Conservation (phyloP, 495 filamentous ascomycete genomes). For the Podospora comata region DNA sequence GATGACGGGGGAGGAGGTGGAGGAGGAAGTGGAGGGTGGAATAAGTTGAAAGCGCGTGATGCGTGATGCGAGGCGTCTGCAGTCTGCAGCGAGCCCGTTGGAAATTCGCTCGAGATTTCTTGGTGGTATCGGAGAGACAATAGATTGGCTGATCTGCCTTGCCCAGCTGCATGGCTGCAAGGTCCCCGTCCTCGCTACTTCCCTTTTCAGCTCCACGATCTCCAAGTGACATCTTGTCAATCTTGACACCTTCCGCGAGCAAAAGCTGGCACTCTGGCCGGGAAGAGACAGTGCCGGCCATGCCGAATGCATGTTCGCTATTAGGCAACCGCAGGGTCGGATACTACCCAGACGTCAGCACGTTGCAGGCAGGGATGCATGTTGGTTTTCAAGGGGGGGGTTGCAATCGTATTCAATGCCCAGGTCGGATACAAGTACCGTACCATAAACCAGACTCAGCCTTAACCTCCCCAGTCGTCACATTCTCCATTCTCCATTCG, state of each 20-base stretch:
- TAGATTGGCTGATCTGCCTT: conserved; percentile 4
- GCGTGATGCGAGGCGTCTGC: conserved; percentile 4
- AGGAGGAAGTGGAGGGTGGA: neutral
- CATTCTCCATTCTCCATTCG: neutral
- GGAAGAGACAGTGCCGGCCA: neutral
- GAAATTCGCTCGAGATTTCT: neutral
- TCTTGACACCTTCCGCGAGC: neutral
- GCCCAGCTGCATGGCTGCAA: conserved; percentile 5
- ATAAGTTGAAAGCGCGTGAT: neutral
- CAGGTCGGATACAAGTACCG: neutral
- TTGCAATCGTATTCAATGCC: neutral
- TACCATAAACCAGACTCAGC: neutral
- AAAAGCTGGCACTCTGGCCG: neutral
- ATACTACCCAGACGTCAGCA: conserved; percentile 7
- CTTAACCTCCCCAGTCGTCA: neutral
- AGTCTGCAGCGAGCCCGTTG: neutral
- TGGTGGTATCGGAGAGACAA: neutral
- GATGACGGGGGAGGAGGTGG: neutral
- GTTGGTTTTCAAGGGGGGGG: neutral
- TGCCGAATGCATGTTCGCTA: neutral
- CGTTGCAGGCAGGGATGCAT: neutral
- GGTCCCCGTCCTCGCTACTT: conserved; percentile 5
- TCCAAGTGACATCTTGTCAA: neutral
- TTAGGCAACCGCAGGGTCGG: conserved; percentile 1
- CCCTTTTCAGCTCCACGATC: neutral